Conservation (phyloP, 2,329 filamentous ascomycete genomes). For the Pleomassaria siparia region DNA sequence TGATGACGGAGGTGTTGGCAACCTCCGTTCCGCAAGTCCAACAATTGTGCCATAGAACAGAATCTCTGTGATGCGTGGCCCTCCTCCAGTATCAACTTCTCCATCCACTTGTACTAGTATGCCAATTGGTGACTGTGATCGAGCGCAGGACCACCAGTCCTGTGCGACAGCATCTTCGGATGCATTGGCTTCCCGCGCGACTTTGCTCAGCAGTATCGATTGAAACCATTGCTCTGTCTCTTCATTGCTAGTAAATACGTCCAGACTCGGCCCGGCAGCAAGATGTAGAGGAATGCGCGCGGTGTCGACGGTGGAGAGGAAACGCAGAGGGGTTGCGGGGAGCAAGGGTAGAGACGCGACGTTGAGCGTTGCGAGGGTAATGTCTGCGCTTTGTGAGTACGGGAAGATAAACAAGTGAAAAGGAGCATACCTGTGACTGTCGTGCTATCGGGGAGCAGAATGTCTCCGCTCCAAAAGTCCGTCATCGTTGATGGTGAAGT, state of each 20-base stretch:
- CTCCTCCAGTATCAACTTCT: background rate
- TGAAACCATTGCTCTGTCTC: conserved; percentile 46
- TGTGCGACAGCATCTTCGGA: conserved; percentile 6
- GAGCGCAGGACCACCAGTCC: conserved; percentile 42
- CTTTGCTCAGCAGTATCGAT: conserved; percentile 33
- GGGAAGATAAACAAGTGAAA: background rate
- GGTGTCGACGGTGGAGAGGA: conserved; percentile 44
- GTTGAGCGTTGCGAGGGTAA: conserved; percentile 29
- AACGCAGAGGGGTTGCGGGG: conserved; percentile 27
- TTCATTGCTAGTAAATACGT: conserved; percentile 40
- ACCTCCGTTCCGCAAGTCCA: conserved; percentile 9
- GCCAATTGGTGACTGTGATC: conserved; percentile 44
- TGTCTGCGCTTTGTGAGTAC: conserved; percentile 20
- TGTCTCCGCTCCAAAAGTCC: conserved; percentile 39
- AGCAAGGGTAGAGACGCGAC: conserved; percentile 18
- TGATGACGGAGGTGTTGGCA: conserved; percentile 39
- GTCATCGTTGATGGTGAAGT: conserved; percentile 29
- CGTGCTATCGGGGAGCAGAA: conserved; percentile 30
- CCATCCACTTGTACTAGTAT: conserved; percentile 38
- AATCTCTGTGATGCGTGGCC: conserved; percentile 44
- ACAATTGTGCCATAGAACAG: conserved; percentile 48
- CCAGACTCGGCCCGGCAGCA: conserved; percentile 38
- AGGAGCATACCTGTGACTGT: conserved; percentile 25
- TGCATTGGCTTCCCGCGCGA: conserved; percentile 3
- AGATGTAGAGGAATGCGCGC: conserved; percentile 45